Percentiles rank a stretch among this genome's conserved stretches.
Conservation (phyloP, 2,329 filamentous ascomycete genomes). For the Neofusicoccum laricinum region DNA sequence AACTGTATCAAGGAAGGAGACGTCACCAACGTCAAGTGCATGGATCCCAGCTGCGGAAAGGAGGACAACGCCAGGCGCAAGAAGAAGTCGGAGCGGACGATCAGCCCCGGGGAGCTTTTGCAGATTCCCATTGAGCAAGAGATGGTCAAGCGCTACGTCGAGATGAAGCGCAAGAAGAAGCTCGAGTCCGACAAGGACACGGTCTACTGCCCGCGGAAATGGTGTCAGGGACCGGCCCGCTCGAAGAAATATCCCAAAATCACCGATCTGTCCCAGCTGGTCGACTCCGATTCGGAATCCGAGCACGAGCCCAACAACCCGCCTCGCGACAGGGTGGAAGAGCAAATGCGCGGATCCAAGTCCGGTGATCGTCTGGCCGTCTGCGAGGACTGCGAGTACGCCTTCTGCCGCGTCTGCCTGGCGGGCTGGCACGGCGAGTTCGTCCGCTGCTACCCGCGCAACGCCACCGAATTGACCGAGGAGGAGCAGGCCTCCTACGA, state of each 20-base stretch:
- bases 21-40: conserved; percentile 73
- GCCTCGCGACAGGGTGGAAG: conserved; percentile 38
- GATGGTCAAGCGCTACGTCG: conserved; percentile 79
- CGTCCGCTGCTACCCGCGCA: conserved; percentile 65
- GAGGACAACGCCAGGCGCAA: conserved; percentile 41
- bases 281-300: conserved; percentile 37
- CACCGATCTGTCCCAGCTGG: conserved; percentile 37
- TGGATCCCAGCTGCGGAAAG: conserved; percentile 75
- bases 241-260: conserved; percentile 51
- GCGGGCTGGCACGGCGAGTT: conserved; percentile 94
- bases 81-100: conserved; percentile 62
- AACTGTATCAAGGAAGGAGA: conserved; percentile 84
- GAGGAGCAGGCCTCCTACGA: conserved; percentile 86
- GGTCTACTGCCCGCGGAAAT: conserved; percentile 85
- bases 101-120: conserved; percentile 78
- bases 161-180: conserved; percentile 86
- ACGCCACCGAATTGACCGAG: conserved; percentile 68
- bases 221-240: conserved; percentile 85
- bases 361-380: conserved; percentile 66
- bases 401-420: conserved; percentile 76
- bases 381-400: conserved; percentile 84
- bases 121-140: conserved; percentile 55
- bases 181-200: conserved; percentile 90
- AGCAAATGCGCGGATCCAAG: conserved; percentile 20
- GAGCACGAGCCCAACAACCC: conserved; percentile 33